Percentiles rank a stretch among this genome's conserved stretches.
These are phyloP conservation scores for Xerocomus tenax DNA, from an alignment of 1,284 basidiomycete species.

Conservation along the genomic window DNA sequence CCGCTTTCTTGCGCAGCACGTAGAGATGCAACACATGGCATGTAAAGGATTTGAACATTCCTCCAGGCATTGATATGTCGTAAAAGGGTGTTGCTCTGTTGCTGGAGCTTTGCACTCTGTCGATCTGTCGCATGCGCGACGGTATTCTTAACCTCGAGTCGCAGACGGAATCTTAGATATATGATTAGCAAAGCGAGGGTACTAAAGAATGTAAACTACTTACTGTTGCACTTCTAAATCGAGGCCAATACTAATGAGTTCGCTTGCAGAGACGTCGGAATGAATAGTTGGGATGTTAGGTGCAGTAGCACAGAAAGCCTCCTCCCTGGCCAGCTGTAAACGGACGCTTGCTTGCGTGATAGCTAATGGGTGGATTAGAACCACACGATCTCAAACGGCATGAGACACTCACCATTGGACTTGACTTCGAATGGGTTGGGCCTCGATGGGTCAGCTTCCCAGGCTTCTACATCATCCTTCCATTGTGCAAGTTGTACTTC, in stretches of 20 bases:
- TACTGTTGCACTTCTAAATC: background rate
- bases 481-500: background rate
- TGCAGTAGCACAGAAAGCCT: too few relatives aligned
- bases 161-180: background rate
- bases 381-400: too few relatives aligned
- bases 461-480: background rate
- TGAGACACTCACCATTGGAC: too few relatives aligned
- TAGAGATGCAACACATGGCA: background rate
- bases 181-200: too few relatives aligned
- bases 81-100: background rate
- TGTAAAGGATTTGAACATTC: background rate
- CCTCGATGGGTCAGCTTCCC: background rate
- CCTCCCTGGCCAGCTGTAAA: too few relatives aligned
- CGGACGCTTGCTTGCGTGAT: too few relatives aligned
- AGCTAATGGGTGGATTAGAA: too few relatives aligned
- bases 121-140: background rate
- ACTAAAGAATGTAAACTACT: background rate
- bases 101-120: background rate
- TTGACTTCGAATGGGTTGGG: background rate
- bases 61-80: background rate
- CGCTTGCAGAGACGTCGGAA: background rate
- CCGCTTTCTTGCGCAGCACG: background rate
- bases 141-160: background rate
- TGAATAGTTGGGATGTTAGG: background rate
- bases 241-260: background rate